Percentiles rank a stretch among this genome's conserved stretches.
Conservation (phyloP, 257 asterid genomes). For the Osmanthus fragrans region DNA sequence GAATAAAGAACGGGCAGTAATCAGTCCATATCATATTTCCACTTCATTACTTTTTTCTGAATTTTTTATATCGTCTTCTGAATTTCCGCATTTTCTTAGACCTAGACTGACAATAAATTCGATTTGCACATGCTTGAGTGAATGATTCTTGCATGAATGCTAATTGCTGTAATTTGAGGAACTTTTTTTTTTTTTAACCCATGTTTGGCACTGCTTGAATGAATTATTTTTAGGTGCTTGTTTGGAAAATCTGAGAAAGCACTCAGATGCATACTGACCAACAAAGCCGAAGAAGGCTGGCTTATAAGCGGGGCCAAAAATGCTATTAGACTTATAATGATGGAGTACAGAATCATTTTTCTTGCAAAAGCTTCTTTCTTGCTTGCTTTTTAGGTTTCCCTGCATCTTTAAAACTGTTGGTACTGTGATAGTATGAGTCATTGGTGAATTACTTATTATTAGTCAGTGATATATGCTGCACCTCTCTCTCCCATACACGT, state of each 20-base stretch:
- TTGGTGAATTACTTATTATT: neutral
- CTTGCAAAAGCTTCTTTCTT: neutral
- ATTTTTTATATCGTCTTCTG: neutral
- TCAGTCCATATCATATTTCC: too few relatives aligned
- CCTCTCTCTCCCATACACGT: neutral
- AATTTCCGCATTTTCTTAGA: neutral
- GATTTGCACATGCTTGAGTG: neutral
- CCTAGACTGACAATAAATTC: slow-evolving; percentile 2
- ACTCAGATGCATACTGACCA: too few relatives aligned
- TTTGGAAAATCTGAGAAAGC: too few relatives aligned
- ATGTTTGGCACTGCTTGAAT: neutral
- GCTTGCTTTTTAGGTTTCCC: neutral
- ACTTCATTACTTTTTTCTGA: too few relatives aligned
- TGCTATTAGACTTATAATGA: neutral
- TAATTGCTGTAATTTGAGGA: neutral
- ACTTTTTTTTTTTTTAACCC: too few relatives aligned
- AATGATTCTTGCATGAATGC: neutral
- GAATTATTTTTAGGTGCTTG: neutral
- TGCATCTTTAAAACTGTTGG: neutral
- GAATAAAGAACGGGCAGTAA: too few relatives aligned
- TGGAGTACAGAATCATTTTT: too few relatives aligned
- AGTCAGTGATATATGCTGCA: neutral
- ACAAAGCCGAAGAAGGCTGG: too few relatives aligned
- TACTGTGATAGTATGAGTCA: neutral
- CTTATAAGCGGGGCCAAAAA: too few relatives aligned